These are phyloP conservation scores for Infundibulicybe gibba DNA, from an alignment of 768 basidiomycete species.

Conservation along the genomic window DNA sequence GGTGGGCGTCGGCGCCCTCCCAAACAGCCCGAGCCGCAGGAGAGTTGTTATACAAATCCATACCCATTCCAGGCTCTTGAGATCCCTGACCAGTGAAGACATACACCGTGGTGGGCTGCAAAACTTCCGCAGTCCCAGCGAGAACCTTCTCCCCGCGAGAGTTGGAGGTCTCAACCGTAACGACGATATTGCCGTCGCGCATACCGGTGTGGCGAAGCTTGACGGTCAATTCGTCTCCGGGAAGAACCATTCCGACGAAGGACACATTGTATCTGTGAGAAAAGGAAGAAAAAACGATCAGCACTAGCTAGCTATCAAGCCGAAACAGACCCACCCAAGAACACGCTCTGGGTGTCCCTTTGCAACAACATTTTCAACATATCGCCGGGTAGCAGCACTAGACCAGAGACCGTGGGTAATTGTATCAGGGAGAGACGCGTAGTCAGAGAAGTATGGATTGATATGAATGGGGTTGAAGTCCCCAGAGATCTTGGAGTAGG, in stretches of 20 bases:
- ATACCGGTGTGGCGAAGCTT: conserved; percentile 88
- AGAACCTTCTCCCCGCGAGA: conserved; percentile 87
- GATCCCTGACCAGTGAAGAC: conserved; percentile 99
- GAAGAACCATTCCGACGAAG: conserved; percentile 98
- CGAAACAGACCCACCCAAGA: conserved; percentile 57
- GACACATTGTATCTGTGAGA: conserved; percentile 75
- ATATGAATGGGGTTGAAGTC: conserved; percentile 99
- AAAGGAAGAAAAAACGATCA: too few relatives aligned
- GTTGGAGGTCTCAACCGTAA: conserved; percentile 86
- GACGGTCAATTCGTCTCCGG: conserved; percentile 82
- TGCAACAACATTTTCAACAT: conserved; percentile 91
- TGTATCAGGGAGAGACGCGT: conserved; percentile 88
- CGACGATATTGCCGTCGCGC: conserved; percentile 90
- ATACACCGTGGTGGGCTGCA: conserved; percentile 89
- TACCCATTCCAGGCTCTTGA: conserved; percentile 98
- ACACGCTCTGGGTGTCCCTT: conserved; percentile 92
- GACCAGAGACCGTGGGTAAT: conserved; percentile 99
- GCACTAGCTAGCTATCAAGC: conserved; percentile 5
- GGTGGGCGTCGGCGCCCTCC: conserved; percentile 93
- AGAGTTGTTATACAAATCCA: conserved; percentile 93
- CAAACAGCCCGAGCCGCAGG: conserved; percentile 95
- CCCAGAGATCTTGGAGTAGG: conserved; percentile 93
- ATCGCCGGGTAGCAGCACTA: conserved; percentile 89
- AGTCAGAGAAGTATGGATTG: conserved; percentile 97
- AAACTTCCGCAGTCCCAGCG: conserved; percentile 89